Conservation (phyloP, 164 flowering plant species). For the Cinnamomum chago region DNA sequence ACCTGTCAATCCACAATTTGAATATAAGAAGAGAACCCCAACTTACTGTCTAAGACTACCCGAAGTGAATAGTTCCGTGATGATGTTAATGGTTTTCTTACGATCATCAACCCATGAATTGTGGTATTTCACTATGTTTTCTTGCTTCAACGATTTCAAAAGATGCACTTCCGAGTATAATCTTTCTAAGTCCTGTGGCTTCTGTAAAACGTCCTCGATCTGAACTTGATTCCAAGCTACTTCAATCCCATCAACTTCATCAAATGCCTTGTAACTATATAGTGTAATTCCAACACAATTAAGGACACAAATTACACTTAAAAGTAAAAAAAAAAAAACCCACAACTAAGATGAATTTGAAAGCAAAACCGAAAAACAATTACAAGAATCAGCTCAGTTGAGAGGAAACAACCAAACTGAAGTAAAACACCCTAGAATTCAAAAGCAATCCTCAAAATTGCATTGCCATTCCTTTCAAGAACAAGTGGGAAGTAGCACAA, state of each 20-base stretch:
- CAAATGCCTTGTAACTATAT: constrained; percentile 56
- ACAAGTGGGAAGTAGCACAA: background rate
- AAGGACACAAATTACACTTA: background rate
- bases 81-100: constrained; percentile 56
- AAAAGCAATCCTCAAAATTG: background rate
- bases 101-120: constrained; percentile 65
- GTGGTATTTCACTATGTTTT: constrained; percentile 50
- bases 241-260: constrained; percentile 66
- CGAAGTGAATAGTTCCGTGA: constrained; percentile 70
- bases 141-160: constrained; percentile 52
- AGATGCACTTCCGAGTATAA: constrained; percentile 61
- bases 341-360: background rate
- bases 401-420: background rate
- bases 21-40: background rate
- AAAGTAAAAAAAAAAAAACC: no score
- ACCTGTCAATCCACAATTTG: no score
- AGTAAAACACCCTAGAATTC: no score
- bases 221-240: constrained; percentile 70
- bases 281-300: constrained; percentile 6
- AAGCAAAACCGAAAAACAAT: background rate
- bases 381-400: no score
- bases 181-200: constrained; percentile 52
- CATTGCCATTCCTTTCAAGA: background rate
- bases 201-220: constrained; percentile 49
- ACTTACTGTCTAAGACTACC: constrained; percentile 72